Base-by-base conservation (phyloP, 2,329 filamentous ascomycete species). In the Magnaporthiopsis rhizophila region DNA sequence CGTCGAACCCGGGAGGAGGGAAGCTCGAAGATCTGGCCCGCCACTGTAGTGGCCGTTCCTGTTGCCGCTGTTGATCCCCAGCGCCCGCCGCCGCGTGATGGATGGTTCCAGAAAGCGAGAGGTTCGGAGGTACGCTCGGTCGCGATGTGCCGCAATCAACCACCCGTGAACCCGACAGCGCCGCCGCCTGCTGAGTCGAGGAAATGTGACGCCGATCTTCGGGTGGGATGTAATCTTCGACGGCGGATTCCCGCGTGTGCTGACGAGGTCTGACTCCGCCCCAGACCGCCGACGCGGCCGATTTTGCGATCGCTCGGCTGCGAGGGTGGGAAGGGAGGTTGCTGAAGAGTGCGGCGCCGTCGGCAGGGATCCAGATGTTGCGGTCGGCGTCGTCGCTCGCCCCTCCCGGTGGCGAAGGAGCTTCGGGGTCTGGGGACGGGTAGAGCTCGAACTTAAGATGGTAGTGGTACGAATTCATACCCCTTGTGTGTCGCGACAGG, bases 391-490 rank as follows among this genome's bases (percentile, higher is more conserved):
- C 21, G 45, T n/a, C 21, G 45, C 45, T 18, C n/a, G 21, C 21
- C 3, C 45, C 45, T 21, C 45, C 45, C 18, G 45, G 45, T 62
- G 64, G 56, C 63, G 62, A 58, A 66, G 60, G 68, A 30, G 65
- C 59, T 1, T 69, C 71, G 4, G 79, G 78, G 62, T 77, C 73
- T 60, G 79, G 73, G 66, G 76, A 80, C 58, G 79, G 74, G 72
- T 88, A 89, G 58, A 89, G 79, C 76, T 89, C 86, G 70, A 89
- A 82, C 69, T 84, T 87, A n/a, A 89, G 71, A 69, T 89, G 86
- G 70, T 88, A 89, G 68, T 84, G 85, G 72, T 86, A 87, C 36
- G 81, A 81, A 77, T 82, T 81, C 84, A 86, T 86, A 77, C 72
- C 78, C 18, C 45, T 50, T 50, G 18, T 50, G 18, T 50, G 18